Conservation (phyloP, 805 yeast genomes). For the Wickerhamomyces strasburgensis region DNA sequence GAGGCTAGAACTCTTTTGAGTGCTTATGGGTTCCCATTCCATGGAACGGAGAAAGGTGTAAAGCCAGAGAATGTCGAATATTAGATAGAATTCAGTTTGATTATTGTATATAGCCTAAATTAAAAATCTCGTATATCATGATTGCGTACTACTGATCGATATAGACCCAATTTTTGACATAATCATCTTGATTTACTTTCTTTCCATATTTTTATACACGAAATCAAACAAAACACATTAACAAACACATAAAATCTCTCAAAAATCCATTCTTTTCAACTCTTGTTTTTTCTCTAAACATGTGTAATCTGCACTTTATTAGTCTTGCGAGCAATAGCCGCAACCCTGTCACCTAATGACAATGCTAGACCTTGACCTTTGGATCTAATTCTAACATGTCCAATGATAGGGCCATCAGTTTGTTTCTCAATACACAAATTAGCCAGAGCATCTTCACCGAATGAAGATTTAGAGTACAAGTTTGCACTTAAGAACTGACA, state of each 20-base stretch:
- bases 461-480: conserved; percentile 83
- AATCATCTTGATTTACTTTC: too few relatives aligned
- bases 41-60: conserved; percentile 40
- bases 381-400: conserved; percentile 93
- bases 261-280: too few relatives aligned
- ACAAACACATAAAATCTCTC: too few relatives aligned
- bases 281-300: conserved; percentile 29
- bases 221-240: too few relatives aligned
- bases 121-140: neutral
- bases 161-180: too few relatives aligned
- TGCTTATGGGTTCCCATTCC: conserved; percentile 77
- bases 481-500: conserved; percentile 93
- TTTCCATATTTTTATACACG: too few relatives aligned
- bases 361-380: conserved; percentile 97
- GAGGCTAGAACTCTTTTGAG: conserved; percentile 85
- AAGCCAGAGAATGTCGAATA: conserved; percentile 23
- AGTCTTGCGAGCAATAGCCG: conserved; percentile 65
- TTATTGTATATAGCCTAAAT: conserved; percentile 1
- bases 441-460: conserved; percentile 97
- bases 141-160: neutral
- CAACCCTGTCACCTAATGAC: conserved; percentile 90
- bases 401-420: conserved; percentile 69
- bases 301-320: conserved; percentile 31
- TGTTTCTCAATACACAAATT: conserved; percentile 88
- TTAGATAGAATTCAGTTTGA: conserved; percentile 5